Percentiles rank a stretch among this genome's conserved stretches.
Conservation (phyloP, 495 filamentous ascomycete genomes). For the Podospora appendiculata region DNA sequence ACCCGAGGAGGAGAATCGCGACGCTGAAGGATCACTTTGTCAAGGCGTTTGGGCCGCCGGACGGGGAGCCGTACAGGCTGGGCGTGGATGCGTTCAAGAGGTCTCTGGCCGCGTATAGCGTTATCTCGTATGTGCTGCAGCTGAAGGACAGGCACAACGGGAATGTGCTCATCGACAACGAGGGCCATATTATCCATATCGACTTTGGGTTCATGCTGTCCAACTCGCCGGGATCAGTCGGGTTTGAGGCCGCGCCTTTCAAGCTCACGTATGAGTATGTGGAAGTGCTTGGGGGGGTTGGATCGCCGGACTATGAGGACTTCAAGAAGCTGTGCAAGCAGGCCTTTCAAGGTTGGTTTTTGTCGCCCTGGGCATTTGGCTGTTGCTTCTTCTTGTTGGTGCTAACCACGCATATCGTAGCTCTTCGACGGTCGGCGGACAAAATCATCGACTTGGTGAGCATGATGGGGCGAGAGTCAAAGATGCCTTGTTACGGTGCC, state of each 20-base stretch:
- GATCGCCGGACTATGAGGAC: conserved; percentile 52
- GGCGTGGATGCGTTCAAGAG: conserved; percentile 64
- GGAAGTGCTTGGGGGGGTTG: conserved; percentile 62
- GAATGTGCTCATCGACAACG: conserved; percentile 70
- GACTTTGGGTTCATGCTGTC: conserved; percentile 80
- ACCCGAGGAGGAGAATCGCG: conserved; percentile 59
- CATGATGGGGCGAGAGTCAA: conserved; percentile 67
- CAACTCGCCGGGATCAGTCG: conserved; percentile 67
- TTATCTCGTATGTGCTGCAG: conserved; percentile 68
- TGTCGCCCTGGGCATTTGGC: neutral
- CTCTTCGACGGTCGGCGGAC: conserved; percentile 61
- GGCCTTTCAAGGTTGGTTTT: conserved; percentile 55
- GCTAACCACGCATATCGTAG: conserved; percentile 23
- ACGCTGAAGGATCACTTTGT: conserved; percentile 69
- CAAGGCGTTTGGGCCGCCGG: conserved; percentile 60
- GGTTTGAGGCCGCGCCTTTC: conserved; percentile 73
- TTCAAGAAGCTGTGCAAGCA: conserved; percentile 67
- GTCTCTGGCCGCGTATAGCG: conserved; percentile 65
- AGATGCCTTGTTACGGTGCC: conserved; percentile 68
- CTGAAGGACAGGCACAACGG: conserved; percentile 78
- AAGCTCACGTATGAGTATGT: conserved; percentile 74
- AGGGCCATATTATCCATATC: conserved; percentile 74
- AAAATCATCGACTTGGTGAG: conserved; percentile 64
- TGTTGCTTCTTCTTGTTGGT: too few relatives aligned
- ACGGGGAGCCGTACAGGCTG: conserved; percentile 51